A percentile compares a stretch with the other conserved stretches of the same genome.
Evolutionary conservation across 805 yeast species (phyloP).

Genomic region (Ogataea angusta): DNA sequence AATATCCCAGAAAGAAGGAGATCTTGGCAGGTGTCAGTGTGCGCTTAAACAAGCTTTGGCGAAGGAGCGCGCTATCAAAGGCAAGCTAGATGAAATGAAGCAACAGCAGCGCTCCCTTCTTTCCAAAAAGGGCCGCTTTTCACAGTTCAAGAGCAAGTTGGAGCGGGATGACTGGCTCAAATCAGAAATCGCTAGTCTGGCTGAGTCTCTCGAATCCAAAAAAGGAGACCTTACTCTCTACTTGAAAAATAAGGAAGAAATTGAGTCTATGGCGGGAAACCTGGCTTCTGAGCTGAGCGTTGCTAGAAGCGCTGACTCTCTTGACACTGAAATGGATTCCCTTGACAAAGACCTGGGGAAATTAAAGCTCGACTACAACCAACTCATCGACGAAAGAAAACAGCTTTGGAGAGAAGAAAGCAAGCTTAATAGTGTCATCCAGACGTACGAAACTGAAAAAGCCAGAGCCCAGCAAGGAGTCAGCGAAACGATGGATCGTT

Average conservation of each 20-base stretch:
- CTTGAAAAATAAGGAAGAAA: conserved; percentile 9
- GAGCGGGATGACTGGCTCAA: conserved; percentile 71
- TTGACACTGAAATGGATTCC: conserved; percentile 31
- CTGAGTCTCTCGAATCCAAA: conserved; percentile 19
- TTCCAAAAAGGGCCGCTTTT: conserved; percentile 67
- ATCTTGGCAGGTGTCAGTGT: conserved; percentile 40
- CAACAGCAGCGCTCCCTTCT: conserved; percentile 58
- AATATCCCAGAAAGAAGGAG: conserved; percentile 37
- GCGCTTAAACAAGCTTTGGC: conserved; percentile 36
- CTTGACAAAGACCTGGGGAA: conserved; percentile 27
- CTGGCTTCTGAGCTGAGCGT: conserved; percentile 22
- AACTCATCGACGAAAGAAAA: conserved; percentile 64
- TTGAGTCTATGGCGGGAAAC: conserved; percentile 39
- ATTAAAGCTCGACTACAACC: conserved; percentile 40
- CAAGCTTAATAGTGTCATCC: conserved; percentile 52
- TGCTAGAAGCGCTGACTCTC: background rate
- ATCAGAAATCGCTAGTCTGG: conserved; percentile 42
- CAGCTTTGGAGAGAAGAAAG: conserved; percentile 77
- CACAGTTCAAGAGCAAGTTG: conserved; percentile 49
- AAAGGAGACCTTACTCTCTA: conserved; percentile 6
- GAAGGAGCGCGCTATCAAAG: conserved; percentile 43
- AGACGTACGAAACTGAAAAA: conserved; percentile 53
- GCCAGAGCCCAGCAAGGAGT: conserved; percentile 56
- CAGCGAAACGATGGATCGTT: conserved; percentile 71
- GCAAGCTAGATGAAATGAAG: conserved; percentile 36